Percentiles rank a stretch among this genome's conserved stretches.
Conservation (phyloP, 257 asterid species). For the Penstemon davidsonii region DNA sequence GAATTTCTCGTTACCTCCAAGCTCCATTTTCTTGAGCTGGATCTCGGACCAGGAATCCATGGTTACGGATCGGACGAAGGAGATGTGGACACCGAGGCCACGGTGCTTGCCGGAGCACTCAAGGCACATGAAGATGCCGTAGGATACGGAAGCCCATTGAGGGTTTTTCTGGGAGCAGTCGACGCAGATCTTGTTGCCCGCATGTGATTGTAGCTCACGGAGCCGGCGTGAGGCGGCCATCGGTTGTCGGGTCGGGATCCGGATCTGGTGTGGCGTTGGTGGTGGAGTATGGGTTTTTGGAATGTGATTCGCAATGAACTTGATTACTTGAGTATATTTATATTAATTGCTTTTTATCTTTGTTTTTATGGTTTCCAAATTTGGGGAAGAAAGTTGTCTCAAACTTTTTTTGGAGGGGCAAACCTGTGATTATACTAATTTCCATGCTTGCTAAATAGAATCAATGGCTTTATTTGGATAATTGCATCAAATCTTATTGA, state of each 20-base stretch:
- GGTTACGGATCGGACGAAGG: slow-evolving; percentile 95
- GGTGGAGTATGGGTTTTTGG: too few relatives aligned
- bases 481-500: too few relatives aligned
- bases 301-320: too few relatives aligned
- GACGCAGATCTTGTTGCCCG: not conserved
- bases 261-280: too few relatives aligned
- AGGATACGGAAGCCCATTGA: slow-evolving; percentile 96
- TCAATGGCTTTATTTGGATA: too few relatives aligned
- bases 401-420: too few relatives aligned
- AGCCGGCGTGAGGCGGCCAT: not conserved
- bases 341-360: too few relatives aligned
- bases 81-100: slow-evolving; percentile 94
- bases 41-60: slow-evolving; percentile 99
- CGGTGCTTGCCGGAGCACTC: slow-evolving; percentile 98
- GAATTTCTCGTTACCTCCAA: slow-evolving; percentile 77
- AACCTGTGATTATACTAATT: not conserved
- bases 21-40: slow-evolving; percentile 88
- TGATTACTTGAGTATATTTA: too few relatives aligned
- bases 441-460: too few relatives aligned
- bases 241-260: not conserved
- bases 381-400: too few relatives aligned
- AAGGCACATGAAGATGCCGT: slow-evolving; percentile 88
- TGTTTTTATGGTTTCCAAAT: too few relatives aligned
- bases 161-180: slow-evolving; percentile 82
- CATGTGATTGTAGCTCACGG: not conserved